phyloP scores from a whole-genome alignment of 2,329 filamentous ascomycete genomes.

The Mariannaea sp. region DNA sequence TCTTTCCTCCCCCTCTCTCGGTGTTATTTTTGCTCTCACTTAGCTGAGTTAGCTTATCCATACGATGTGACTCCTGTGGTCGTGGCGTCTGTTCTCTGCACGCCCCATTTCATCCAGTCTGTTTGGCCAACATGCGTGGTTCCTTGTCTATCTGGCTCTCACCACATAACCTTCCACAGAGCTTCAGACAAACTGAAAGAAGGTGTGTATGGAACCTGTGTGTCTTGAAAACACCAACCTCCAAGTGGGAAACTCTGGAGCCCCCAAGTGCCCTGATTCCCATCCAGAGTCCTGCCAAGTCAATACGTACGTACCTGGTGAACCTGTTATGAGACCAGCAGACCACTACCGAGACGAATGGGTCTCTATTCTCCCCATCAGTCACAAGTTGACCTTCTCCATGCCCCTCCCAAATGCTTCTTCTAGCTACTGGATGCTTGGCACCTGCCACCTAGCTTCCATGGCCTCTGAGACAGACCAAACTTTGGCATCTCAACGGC shows the following conservation, averaged over 20 bases:
- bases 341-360: slow-evolving; percentile 13
- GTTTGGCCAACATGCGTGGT: too few species aligned
- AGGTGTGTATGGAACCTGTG: slow-evolving; percentile 19
- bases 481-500: slow-evolving; percentile 40
- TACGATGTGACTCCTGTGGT: slow-evolving; percentile 12
- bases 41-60: slow-evolving; percentile 16
- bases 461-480: slow-evolving; percentile 36
- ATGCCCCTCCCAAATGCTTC: slow-evolving; percentile 34
- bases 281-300: slow-evolving; percentile 6
- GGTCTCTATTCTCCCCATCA: slow-evolving; percentile 19
- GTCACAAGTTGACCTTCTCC: slow-evolving; percentile 31
- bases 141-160: too few species aligned
- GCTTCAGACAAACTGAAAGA: slow-evolving; percentile 11
- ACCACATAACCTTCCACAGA: slow-evolving; percentile 9
- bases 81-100: neutral
- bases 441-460: slow-evolving; percentile 30
- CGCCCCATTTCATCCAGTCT: neutral
- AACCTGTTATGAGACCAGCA: slow-evolving; percentile 18
- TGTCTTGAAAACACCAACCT: slow-evolving; percentile 22
- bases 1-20: slow-evolving; percentile 20
- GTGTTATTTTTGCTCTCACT: slow-evolving; percentile 8
- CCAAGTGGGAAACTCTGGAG: neutral
- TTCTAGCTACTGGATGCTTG: too few species aligned
- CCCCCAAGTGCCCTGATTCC: slow-evolving; percentile 10
- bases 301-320: slow-evolving; percentile 22